Conservation (phyloP, 2,329 filamentous ascomycete genomes). For the Fusarium nelsonii region DNA sequence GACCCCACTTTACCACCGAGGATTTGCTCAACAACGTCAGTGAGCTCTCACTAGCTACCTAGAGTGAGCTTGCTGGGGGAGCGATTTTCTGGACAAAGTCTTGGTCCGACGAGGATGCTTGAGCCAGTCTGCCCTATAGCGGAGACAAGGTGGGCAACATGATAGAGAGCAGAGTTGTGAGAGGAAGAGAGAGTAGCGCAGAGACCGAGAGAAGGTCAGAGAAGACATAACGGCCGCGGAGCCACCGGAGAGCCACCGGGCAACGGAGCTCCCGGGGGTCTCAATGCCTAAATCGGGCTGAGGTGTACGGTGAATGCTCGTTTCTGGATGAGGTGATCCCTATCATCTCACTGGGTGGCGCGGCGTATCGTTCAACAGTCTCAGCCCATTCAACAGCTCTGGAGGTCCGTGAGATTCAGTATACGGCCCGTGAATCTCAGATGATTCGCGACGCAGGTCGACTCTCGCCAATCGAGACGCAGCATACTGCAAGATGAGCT, state of each 20-base stretch:
- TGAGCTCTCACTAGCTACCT: constrained; percentile 45
- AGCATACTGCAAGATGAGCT: constrained; percentile 41
- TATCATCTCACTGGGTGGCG: constrained; percentile 36
- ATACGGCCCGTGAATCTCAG: constrained; percentile 25
- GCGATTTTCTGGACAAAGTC: constrained; percentile 38
- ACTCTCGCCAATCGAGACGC: constrained; percentile 42
- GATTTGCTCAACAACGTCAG: constrained; percentile 41
- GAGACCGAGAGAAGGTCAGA: constrained; percentile 40
- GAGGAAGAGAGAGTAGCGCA: constrained; percentile 42
- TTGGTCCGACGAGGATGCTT: constrained; percentile 36
- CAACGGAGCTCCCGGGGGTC: constrained; percentile 29
- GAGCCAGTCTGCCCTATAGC: constrained; percentile 35
- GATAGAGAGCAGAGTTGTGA: constrained; percentile 32
- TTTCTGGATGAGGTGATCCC: constrained; percentile 26
- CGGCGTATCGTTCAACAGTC: constrained; percentile 37
- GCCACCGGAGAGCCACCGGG: constrained; percentile 44
- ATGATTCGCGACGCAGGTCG: constrained; percentile 21
- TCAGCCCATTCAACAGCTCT: constrained; percentile 39
- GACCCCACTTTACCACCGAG: constrained; percentile 49
- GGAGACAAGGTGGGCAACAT: constrained; percentile 36
- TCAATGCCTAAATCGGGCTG: constrained; percentile 30
- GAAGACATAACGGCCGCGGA: constrained; percentile 42
- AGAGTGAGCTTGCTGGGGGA: constrained; percentile 42
- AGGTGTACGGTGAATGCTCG: constrained; percentile 46
- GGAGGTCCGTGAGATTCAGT: constrained; percentile 21